These are phyloP conservation scores for Raphanus raphanistrum DNA, from an alignment of 345 rosid species.

Conservation along the genomic window DNA sequence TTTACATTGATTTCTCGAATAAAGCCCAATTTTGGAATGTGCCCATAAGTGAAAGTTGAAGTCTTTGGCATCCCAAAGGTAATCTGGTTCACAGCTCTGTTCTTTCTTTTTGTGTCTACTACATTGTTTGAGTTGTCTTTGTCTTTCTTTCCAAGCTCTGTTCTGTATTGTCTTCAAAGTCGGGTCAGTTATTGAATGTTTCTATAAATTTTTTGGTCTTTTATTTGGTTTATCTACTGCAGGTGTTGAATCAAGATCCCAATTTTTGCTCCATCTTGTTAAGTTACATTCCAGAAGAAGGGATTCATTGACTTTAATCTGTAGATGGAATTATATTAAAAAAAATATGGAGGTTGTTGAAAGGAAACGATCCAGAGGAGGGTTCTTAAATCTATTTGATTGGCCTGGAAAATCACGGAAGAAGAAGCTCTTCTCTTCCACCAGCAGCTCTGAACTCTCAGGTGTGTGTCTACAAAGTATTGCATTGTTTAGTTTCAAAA, in stretches of 20 bases:
- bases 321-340: slow-evolving; percentile 25
- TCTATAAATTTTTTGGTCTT: background rate
- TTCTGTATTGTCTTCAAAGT: slow-evolving; percentile 12
- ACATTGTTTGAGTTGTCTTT: slow-evolving; percentile 9
- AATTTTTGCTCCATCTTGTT: background rate
- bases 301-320: slow-evolving; percentile 8
- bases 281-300: background rate
- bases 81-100: background rate
- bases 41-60: slow-evolving; percentile 9
- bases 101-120: background rate
- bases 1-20: background rate
- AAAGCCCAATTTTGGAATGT: background rate
- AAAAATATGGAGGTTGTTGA: slow-evolving; percentile 62
- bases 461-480: slow-evolving; percentile 42
- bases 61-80: slow-evolving; percentile 30
- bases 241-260: slow-evolving; percentile 9
- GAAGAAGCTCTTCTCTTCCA: slow-evolving; percentile 68
- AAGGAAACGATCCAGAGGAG: slow-evolving; percentile 69
- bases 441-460: slow-evolving; percentile 45
- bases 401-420: slow-evolving; percentile 87
- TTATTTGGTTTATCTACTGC: background rate
- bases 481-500: background rate
- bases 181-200: slow-evolving; percentile 9
- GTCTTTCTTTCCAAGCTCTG: background rate
- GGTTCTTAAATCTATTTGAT: slow-evolving; percentile 64